These are phyloP conservation scores for Colletotrichum sp. DNA, from an alignment of 2,329 filamentous ascomycete genomes.

Conservation along the genomic window DNA sequence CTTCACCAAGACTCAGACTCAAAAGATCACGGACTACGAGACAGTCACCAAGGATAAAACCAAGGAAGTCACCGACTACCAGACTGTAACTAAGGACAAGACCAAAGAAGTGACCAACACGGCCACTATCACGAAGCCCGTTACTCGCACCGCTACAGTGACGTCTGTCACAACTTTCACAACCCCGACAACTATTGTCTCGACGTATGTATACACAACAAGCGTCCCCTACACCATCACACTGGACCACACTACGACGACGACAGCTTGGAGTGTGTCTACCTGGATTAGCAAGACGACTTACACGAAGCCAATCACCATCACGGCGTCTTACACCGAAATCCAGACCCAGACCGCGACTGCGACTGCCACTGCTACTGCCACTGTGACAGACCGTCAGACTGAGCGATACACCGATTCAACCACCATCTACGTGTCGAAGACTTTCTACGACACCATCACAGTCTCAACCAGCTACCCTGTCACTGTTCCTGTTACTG, in stretches of 20 bases:
- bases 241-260: slow-evolving; percentile 10
- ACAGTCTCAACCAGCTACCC: slow-evolving; percentile 20
- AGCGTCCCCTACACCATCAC: slow-evolving; percentile 17
- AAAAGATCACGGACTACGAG: background rate
- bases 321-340: slow-evolving; percentile 22
- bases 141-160: slow-evolving; percentile 14
- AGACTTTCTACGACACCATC: slow-evolving; percentile 17
- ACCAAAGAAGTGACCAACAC: background rate
- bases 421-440: slow-evolving; percentile 11
- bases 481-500: slow-evolving; percentile 21
- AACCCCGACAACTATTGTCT: slow-evolving; percentile 9
- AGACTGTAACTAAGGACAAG: background rate
- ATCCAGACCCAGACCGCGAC: slow-evolving; percentile 7
- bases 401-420: slow-evolving; percentile 4
- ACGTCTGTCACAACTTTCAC: slow-evolving; percentile 1
- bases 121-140: slow-evolving; percentile 1
- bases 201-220: slow-evolving; percentile 19
- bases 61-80: background rate
- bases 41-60: background rate
- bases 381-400: slow-evolving; percentile 9
- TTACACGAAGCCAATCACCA: background rate
- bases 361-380: slow-evolving; percentile 16
- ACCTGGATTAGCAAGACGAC: background rate
- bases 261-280: slow-evolving; percentile 3
- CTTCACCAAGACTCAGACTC: slow-evolving; percentile 11